A percentile compares a stretch with the other conserved stretches of the same genome.
These are phyloP conservation scores for Ustilago curta DNA, from an alignment of 1,284 basidiomycete genomes.

Conservation along the genomic window DNA sequence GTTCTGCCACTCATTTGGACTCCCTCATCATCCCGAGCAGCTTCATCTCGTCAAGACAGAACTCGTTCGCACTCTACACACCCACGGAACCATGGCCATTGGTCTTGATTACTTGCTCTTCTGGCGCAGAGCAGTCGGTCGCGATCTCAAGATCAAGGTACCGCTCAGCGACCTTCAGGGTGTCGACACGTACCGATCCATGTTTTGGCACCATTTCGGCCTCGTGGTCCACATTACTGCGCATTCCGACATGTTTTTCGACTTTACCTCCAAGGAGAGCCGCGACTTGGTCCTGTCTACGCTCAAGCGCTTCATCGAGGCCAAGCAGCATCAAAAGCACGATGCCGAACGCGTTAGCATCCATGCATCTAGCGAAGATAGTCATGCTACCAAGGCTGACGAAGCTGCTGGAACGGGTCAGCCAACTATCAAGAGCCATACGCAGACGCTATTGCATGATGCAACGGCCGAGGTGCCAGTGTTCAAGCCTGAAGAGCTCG, in stretches of 20 bases:
- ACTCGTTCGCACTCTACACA: slow-evolving; percentile 57
- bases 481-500: slow-evolving; percentile 36
- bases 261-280: slow-evolving; percentile 47
- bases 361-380: slow-evolving; percentile 9
- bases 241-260: slow-evolving; percentile 57
- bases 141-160: slow-evolving; percentile 57
- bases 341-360: slow-evolving; percentile 12
- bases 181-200: slow-evolving; percentile 46
- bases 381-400: slow-evolving; percentile 15
- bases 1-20: slow-evolving; percentile 48
- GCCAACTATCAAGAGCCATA: background rate
- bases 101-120: slow-evolving; percentile 60
- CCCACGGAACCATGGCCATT: slow-evolving; percentile 59
- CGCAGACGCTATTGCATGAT: slow-evolving; percentile 19
- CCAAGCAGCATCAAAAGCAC: slow-evolving; percentile 17
- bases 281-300: slow-evolving; percentile 44
- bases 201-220: slow-evolving; percentile 59
- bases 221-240: slow-evolving; percentile 58
- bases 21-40: slow-evolving; percentile 37
- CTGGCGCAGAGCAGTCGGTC: slow-evolving; percentile 49
- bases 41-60: slow-evolving; percentile 51
- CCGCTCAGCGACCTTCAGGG: slow-evolving; percentile 58
- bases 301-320: slow-evolving; percentile 28
- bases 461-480: slow-evolving; percentile 26
- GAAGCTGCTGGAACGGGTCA: background rate